Base-by-base conservation (phyloP, 2,329 filamentous ascomycete genomes). In the Nothopassalora personata region DNA sequence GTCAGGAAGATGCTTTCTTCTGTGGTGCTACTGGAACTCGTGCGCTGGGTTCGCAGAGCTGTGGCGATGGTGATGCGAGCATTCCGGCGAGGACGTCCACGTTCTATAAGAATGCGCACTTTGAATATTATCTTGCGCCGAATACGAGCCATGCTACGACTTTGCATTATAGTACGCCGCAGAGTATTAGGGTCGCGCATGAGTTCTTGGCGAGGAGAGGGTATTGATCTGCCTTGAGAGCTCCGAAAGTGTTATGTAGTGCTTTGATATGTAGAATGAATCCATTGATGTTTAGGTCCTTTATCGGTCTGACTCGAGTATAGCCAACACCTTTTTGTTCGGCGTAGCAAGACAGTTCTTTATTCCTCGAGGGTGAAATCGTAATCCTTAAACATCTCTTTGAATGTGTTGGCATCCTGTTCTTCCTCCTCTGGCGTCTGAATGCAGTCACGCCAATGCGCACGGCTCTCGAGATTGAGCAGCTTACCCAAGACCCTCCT, bases 401-500 rank as follows among this genome's bases (percentile, higher is more conserved):
- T 91, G 74, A 97, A 95, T 9, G 82, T 83, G 56, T 85, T 83
- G 1, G 88, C 89, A 72, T 97, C 92, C 48, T 80, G 80, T 56
- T 82, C 86, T 77, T 97, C 94, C 66, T 96, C 91, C 10, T 84
- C 84, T 58, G 86, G 79, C 0, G 83, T 83, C 76, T 97, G 92
- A 33, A 81, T 82, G 65, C 90, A 93, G 66, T 96, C 88, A 73
- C 86, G 86, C 94, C 94, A 99, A 65, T 90, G 81, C 54, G 87
- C 77, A n/a, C 94, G 81, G 48, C 84, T 78, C 73, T 97, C 90
- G 49, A 97, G 76, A 2, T 86, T 84, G 53, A 99, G 79, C 54
- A 99, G 78, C 75, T 96, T 97, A 1, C 91, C 93, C 72, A 97
- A 78, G 4, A 97, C 94, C 48, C 86, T 85, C 45, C 95, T 83